Conservation (phyloP, 331 rosid genomes). For the Cydonia oblonga region DNA sequence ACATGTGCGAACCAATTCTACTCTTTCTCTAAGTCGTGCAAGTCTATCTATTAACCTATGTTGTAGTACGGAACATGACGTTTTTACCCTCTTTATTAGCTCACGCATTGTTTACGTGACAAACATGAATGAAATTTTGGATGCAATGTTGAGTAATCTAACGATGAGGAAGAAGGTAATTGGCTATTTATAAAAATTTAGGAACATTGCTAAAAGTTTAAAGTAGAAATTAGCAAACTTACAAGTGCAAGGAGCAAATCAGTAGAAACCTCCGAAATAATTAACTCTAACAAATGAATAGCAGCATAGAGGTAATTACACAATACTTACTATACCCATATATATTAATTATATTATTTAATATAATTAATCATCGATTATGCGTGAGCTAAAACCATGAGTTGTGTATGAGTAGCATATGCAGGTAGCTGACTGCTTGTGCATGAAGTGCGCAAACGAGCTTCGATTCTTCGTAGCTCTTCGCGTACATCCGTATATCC, state of each 20-base stretch:
- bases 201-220: no score
- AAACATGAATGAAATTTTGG: no score
- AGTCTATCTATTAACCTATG: no score
- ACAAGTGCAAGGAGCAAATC: background rate
- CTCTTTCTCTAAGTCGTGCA: no score
- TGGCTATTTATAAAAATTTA: no score
- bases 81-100: background rate
- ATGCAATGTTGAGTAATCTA: background rate
- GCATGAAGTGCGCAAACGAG: conserved; percentile 34
- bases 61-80: no score
- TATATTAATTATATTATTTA: background rate
- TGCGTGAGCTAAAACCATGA: background rate
- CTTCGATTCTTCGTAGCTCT: background rate
- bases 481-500: background rate
- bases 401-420: conserved; percentile 15
- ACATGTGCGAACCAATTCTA: background rate
- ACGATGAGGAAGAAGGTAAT: background rate
- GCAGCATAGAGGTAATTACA: background rate
- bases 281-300: background rate
- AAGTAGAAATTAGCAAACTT: no score
- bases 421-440: conserved; percentile 7
- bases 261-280: background rate
- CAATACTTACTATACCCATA: background rate
- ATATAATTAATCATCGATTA: background rate
- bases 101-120: background rate